These are phyloP conservation scores for Boletellus sp. DNA, from an alignment of 768 basidiomycete genomes.

Conservation along the genomic window DNA sequence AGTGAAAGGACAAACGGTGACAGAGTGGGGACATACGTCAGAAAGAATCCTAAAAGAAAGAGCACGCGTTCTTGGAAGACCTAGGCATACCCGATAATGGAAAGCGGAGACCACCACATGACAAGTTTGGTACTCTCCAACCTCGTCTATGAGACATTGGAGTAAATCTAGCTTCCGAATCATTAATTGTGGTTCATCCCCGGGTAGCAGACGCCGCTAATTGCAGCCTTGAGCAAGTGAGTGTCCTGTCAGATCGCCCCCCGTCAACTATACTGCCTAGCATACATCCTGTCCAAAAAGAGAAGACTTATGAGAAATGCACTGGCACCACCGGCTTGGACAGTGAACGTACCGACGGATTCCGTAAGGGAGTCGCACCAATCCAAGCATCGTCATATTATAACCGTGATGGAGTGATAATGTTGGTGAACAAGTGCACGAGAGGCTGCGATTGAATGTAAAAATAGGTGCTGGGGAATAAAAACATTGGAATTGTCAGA, in stretches of 20 bases:
- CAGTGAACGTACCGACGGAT: constrained; percentile 40
- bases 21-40: constrained; percentile 48
- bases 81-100: constrained; percentile 75
- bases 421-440: constrained; percentile 74
- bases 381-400: constrained; percentile 66
- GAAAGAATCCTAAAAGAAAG: constrained; percentile 70
- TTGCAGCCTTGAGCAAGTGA: constrained; percentile 43
- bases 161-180: neutral
- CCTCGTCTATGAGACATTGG: constrained; percentile 52
- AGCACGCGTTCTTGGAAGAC: constrained; percentile 62
- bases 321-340: neutral
- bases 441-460: constrained; percentile 63
- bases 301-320: neutral
- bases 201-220: constrained; percentile 51
- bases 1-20: constrained; percentile 30
- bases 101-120: constrained; percentile 51
- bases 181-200: constrained; percentile 47
- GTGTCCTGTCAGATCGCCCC: constrained; percentile 52
- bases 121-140: constrained; percentile 60
- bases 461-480: constrained; percentile 69
- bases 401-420: constrained; percentile 64
- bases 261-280: constrained; percentile 56
- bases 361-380: constrained; percentile 75
- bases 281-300: constrained; percentile 39
- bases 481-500: neutral